Conservation (phyloP, 305 asterid genomes). For the Fraxinus angustifolia region DNA sequence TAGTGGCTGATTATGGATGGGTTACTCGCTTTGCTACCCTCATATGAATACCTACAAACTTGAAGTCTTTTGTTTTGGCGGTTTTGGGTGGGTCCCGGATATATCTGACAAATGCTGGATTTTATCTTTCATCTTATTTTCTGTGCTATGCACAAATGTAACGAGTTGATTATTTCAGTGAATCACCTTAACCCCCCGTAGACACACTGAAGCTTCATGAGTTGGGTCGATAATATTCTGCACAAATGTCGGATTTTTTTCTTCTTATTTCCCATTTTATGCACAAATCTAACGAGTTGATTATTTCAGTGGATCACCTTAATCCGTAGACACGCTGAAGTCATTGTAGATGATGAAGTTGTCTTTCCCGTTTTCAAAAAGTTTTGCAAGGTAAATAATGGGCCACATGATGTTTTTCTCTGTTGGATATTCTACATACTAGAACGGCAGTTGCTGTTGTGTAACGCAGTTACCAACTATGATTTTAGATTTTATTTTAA, state of each 20-base stretch:
- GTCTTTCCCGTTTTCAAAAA: conserved; percentile 62
- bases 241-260: not conserved
- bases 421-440: not conserved
- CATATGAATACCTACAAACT: not conserved
- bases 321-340: conserved; percentile 73
- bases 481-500: not conserved
- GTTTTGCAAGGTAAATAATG: conserved; percentile 67
- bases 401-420: not conserved
- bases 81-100: not conserved
- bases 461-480: not conserved
- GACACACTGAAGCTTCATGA: conserved; percentile 54
- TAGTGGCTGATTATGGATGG: not conserved
- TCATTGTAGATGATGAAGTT: conserved; percentile 69
- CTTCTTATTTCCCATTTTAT: not conserved
- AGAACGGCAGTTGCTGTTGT: not conserved
- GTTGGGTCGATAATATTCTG: not conserved
- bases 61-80: not conserved
- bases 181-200: conserved; percentile 63
- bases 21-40: conserved; percentile 10
- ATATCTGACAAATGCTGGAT: conserved; percentile 11
- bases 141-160: conserved; percentile 9
- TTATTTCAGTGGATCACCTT: conserved; percentile 84
- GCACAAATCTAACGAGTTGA: conserved; percentile 21
- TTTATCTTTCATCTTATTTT: conserved; percentile 7
- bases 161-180: conserved; percentile 49